Evolutionary conservation across 2,329 filamentous ascomycete genomes (phyloP).

Genomic region (Alternaria atra): DNA sequence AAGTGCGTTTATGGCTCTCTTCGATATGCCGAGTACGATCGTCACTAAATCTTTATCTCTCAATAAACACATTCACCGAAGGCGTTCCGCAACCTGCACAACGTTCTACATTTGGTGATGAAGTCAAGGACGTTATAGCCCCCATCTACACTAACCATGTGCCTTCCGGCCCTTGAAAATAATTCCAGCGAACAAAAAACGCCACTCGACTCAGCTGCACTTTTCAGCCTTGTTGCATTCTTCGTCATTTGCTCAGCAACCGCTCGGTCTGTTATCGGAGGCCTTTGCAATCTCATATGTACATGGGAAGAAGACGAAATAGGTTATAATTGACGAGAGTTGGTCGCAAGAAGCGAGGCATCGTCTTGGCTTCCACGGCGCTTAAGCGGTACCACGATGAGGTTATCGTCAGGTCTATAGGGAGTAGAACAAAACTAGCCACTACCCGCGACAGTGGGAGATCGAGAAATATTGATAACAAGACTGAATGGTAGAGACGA

Average conservation of each 20-base stretch:
- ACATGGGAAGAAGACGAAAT: background rate
- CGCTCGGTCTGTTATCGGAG: constrained; percentile 1
- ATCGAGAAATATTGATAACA: background rate
- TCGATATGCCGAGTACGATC: background rate
- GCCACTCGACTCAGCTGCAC: constrained; percentile 7
- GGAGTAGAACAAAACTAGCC: background rate
- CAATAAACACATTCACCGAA: background rate
- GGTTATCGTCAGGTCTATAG: background rate
- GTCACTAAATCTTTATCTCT: background rate
- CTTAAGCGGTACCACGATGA: background rate
- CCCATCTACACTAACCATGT: background rate
- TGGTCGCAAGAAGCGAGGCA: constrained; percentile 1
- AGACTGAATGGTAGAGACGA: no score
- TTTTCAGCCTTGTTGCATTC: background rate
- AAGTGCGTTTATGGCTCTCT: background rate
- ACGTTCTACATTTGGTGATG: constrained; percentile 5
- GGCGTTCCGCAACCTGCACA: background rate
- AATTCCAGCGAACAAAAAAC: constrained; percentile 4
- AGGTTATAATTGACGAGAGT: background rate
- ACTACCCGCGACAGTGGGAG: background rate
- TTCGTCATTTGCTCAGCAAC: constrained; percentile 5
- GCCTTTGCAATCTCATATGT: background rate
- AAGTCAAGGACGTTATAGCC: background rate
- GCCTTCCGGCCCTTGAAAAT: background rate
- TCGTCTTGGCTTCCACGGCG: background rate